These are phyloP conservation scores for Podila verticillata DNA, from an alignment of 192 early-diverging fungal genomes.

Conservation along the genomic window DNA sequence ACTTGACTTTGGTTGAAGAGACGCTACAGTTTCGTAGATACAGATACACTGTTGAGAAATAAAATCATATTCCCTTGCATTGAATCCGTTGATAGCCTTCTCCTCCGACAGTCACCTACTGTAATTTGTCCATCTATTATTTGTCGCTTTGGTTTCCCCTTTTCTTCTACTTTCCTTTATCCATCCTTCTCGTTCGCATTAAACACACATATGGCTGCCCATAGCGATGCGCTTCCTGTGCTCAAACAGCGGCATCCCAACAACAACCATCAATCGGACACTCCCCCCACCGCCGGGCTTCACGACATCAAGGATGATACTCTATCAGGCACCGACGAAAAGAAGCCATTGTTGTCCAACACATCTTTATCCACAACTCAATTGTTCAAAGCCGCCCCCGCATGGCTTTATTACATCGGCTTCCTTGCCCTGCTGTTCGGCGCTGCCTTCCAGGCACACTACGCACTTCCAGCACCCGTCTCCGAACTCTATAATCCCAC, in stretches of 20 bases:
- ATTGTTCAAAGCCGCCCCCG: background rate
- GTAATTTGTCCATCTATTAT: too few species aligned
- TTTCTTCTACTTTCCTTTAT: background rate
- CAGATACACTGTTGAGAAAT: too few species aligned
- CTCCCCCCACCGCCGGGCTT: background rate
- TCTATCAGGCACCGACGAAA: background rate
- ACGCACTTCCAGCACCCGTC: constrained; percentile 29
- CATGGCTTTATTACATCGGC: constrained; percentile 2
- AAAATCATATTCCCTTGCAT: too few species aligned
- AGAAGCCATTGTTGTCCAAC: background rate
- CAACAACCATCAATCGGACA: background rate
- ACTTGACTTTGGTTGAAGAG: too few species aligned
- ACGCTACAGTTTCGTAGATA: too few species aligned
- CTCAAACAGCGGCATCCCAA: constrained; percentile 23
- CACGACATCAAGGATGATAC: background rate
- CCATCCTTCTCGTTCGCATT: background rate
- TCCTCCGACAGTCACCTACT: too few species aligned
- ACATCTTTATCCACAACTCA: background rate
- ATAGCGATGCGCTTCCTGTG: background rate
- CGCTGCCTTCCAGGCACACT: constrained; percentile 23
- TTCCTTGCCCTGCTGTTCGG: constrained; percentile 13
- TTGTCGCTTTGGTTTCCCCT: background rate
- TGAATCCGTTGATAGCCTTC: too few species aligned
- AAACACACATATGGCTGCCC: constrained; percentile 7
- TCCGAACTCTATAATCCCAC: constrained; percentile 18